Percentiles rank a stretch among this genome's conserved stretches.
Conservation (phyloP, 352 stramenopile genomes). For the Globisporangium abappressorium region DNA sequence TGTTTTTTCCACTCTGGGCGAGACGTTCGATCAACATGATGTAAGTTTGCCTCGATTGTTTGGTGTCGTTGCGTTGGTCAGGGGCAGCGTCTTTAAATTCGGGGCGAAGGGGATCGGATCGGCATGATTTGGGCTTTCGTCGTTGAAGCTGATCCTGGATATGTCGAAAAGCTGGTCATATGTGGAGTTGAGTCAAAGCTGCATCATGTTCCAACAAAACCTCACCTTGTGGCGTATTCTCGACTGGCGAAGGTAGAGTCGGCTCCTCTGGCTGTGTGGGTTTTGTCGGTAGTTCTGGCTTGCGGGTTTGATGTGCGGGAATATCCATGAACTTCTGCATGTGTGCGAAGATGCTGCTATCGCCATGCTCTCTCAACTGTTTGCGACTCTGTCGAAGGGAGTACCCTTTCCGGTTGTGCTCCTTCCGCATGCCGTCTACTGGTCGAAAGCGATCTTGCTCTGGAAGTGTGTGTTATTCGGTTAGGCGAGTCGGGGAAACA, state of each 20-base stretch:
- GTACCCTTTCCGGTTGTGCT: constrained; percentile 78
- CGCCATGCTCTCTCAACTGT: constrained; percentile 29
- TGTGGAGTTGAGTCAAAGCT: neutral
- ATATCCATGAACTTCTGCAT: neutral
- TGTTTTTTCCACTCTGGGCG: neutral
- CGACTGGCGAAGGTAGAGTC: neutral
- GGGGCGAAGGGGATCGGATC: neutral
- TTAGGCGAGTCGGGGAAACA: neutral
- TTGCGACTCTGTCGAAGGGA: constrained; percentile 55
- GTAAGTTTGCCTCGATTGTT: neutral
- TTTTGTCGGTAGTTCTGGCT: neutral
- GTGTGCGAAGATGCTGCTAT: neutral
- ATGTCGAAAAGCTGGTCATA: neutral
- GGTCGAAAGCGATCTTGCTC: constrained; percentile 1
- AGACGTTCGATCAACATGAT: neutral
- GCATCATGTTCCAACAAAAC: neutral
- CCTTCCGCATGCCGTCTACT: constrained; percentile 28
- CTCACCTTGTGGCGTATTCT: neutral
- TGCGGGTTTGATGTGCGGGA: neutral
- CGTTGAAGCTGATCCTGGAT: neutral
- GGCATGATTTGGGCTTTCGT: neutral
- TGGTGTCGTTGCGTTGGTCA: neutral
- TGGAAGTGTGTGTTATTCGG: neutral
- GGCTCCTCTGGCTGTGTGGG: neutral
- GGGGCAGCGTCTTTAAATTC: neutral